Base-by-base conservation (phyloP, 768 basidiomycete genomes). In the Fomitopsis pulvina region DNA sequence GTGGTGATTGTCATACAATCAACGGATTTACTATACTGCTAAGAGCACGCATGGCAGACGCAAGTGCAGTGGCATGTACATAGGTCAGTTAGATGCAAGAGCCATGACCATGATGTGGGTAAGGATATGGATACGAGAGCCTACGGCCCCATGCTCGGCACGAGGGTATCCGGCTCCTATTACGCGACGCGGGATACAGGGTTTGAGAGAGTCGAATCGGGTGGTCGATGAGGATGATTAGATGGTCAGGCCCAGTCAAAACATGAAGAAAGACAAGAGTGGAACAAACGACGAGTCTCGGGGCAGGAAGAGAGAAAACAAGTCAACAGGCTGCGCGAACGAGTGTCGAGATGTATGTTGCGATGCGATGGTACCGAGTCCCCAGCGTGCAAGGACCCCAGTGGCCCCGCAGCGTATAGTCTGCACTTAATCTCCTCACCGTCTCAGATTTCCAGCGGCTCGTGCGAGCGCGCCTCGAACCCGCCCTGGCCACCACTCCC, bases 381-480 rank as follows among this genome's bases (percentile, higher is more conserved):
- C 50, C 45, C 38, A 45, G 29, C 42, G 46, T 12, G 8, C 37
- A 22, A n/a, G 34, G 14, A 45, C 44, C 8, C 16, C n/a, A 37
- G 45, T 20, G n/a, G n/a, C n/a, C n/a, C n/a, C n/a, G n/a, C 22
- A 18, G 30, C 28, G 24, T 8, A 50, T 38, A 34, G 28, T 26
- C 16, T 28, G 29, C 12, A 32, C 5, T 27, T n/a, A 6, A 37
- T 22, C 27, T 38, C 21, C 14, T 20, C 32, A 4, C 2, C n/a
- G 25, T 34, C 22, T 60, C 73, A 90, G 75, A 91, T 83, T 67
- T 92, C 90, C 70, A 91, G 67, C 34, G 87, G 87, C 73, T 92
- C 87, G 71, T 90, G 85, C 55, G 87, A 87, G 68, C 84, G 80
- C 60, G 87, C 79, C 64, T 92, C 90, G 60, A 92, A 78, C 67